Evolutionary conservation across 78 protist genomes (phyloP), one percentile per base, ranked within the genome.

Genomic region (Dictyostelium intermedium): DNA sequence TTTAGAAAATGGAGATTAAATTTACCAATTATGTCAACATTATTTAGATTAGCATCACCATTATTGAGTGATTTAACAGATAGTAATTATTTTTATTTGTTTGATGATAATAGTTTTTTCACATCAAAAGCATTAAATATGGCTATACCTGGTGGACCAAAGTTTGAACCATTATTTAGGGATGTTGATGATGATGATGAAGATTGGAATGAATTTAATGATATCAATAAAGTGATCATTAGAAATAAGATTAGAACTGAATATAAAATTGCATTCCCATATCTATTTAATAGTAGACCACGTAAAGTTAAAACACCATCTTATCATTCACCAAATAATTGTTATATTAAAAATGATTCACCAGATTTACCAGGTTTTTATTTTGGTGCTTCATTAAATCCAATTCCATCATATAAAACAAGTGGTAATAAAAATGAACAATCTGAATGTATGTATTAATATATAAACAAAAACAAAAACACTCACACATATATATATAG

Each of bases 111-210:
- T 72, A 73, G 98, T 25, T 99, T 99, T 93, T 87, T 98, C 92
- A 99, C 99, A 27, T 98, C 99, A n/a, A 99, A 99, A 94, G 99
- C 99, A 32, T 93, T 99, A 72, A 99, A 98, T 89, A 35, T 97
- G 91, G 99, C 99, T 37, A 97, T 99, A 14, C 99, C 99, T 1
- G 99, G 99, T 18, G 99, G 99, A 0, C 99, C 99, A 5, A 98
- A 98, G 91, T 99, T 99, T 94, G 99, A 99, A 87, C 99, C 99
- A 39, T 92, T 99, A 32, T 98, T 81, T 97, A 91, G 98, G 16
- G 99, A 99, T 86, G 60, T 83, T 13, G 98, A 98, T 10, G 96
- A 41, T 35, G 97, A 73, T 43, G 98, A 98, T 72, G 99, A 98
- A 87, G 99, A 98, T 82, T 98, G 99, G 99, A 99, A 99, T 83